A percentile compares a stretch with the other conserved stretches of the same genome.
Conservation (phyloP, 495 filamentous ascomycete species). For the Durotheca rogersii region DNA sequence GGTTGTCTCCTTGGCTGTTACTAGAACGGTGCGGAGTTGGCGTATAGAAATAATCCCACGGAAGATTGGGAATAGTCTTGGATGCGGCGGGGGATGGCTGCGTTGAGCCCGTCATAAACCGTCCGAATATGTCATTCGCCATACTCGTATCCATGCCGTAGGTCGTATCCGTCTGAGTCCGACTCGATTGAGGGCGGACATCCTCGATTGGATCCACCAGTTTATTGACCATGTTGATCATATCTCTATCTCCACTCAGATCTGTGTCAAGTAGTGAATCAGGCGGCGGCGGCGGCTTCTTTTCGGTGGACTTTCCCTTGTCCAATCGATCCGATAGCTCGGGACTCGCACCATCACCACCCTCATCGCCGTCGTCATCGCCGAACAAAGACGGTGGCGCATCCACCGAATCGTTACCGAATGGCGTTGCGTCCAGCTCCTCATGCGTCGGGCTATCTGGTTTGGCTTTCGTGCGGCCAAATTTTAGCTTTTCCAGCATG, state of each 20-base stretch:
- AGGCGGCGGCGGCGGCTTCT: conserved; percentile 6
- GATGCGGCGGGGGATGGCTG: conserved; percentile 42
- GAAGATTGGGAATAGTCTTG: conserved; percentile 44
- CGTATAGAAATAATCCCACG: conserved; percentile 47
- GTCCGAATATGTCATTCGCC: conserved; percentile 40
- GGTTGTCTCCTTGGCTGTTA: conserved; percentile 27
- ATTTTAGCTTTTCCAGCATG: conserved; percentile 27
- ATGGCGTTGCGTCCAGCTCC: background rate
- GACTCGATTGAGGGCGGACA: conserved; percentile 26
- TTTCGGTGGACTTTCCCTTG: conserved; percentile 21
- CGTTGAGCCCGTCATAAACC: conserved; percentile 17
- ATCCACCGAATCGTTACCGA: background rate
- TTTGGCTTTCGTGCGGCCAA: conserved; percentile 13
- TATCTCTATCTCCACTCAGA: conserved; percentile 34
- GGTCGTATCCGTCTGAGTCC: conserved; percentile 32
- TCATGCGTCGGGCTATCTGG: background rate
- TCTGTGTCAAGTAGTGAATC: conserved; percentile 29
- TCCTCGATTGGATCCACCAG: conserved; percentile 42
- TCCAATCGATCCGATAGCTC: background rate
- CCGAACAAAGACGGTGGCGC: background rate
- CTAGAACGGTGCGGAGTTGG: conserved; percentile 34
- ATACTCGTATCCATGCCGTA: conserved; percentile 46
- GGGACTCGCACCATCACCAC: no score
- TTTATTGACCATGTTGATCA: conserved; percentile 46
- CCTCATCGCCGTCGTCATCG: background rate